These are phyloP conservation scores for Yarrowia osloensis DNA, from an alignment of 805 yeast species.

Conservation along the genomic window DNA sequence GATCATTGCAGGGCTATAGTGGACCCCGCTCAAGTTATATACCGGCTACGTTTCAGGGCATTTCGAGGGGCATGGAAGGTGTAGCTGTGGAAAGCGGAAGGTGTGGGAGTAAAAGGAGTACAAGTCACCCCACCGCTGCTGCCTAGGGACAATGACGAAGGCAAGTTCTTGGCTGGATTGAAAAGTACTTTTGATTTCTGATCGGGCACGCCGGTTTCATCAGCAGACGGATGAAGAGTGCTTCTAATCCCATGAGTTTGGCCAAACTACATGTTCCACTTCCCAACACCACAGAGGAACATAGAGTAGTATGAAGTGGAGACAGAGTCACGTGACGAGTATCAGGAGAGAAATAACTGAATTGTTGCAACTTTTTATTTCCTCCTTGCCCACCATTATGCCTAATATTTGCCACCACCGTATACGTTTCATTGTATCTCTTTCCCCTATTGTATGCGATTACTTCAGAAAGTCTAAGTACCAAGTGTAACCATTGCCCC, in stretches of 20 bases:
- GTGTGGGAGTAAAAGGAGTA: neutral
- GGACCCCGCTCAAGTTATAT: neutral
- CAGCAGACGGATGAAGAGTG: too few relatives aligned
- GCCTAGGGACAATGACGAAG: neutral
- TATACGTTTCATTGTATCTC: neutral
- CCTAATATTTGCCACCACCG: neutral
- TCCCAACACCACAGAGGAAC: neutral
- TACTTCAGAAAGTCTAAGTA: neutral
- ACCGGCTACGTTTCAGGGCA: neutral
- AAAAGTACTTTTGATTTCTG: neutral
- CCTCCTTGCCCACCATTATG: neutral
- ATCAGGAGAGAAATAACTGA: too few relatives aligned
- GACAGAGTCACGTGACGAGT: too few relatives aligned
- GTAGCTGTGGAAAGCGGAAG: neutral
- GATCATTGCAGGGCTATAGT: neutral
- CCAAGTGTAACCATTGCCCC: neutral
- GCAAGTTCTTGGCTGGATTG: neutral
- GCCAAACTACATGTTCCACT: too few relatives aligned
- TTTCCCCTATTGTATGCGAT: slow-evolving; percentile 2
- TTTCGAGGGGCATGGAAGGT: slow-evolving; percentile 10
- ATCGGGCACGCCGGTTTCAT: too few relatives aligned
- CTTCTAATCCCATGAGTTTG: too few relatives aligned
- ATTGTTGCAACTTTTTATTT: too few relatives aligned
- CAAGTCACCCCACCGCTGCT: neutral
- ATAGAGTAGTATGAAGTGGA: neutral